Percentiles rank a stretch among this genome's conserved stretches.
Conservation (phyloP, 2,329 filamentous ascomycete species). For the Clarireedia paspali region DNA sequence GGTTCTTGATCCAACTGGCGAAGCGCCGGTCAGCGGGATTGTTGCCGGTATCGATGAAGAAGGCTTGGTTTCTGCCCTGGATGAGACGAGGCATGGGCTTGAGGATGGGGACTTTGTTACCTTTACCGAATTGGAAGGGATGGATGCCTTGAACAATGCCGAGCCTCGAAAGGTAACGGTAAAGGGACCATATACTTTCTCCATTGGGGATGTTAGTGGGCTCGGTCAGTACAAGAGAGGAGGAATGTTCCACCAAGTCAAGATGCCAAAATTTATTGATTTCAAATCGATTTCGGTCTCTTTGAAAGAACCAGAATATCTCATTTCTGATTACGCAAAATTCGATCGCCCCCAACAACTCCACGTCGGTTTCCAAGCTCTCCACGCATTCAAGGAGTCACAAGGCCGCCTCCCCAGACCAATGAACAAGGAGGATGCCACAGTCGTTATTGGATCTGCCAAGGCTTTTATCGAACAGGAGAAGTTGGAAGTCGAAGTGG, state of each 20-base stretch:
- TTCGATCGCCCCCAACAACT: conserved; percentile 91
- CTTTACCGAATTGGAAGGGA: conserved; percentile 86
- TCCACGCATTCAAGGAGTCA: conserved; percentile 74
- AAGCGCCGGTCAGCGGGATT: conserved; percentile 81
- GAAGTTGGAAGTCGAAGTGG: conserved; percentile 72
- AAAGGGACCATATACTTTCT: conserved; percentile 95
- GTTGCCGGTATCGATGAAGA: conserved; percentile 84
- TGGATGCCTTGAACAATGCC: conserved; percentile 77
- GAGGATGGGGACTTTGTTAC: conserved; percentile 96
- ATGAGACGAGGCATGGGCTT: conserved; percentile 89
- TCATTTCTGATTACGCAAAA: conserved; percentile 95
- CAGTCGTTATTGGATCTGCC: conserved; percentile 67
- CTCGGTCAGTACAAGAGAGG: conserved; percentile 83
- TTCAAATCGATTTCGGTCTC: conserved; percentile 77
- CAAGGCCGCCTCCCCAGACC: conserved; percentile 73
- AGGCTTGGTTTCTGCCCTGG: conserved; percentile 83
- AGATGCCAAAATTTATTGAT: conserved; percentile 91
- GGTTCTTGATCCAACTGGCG: conserved; percentile 81
- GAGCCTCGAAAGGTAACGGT: conserved; percentile 87
- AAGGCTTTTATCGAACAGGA: conserved; percentile 67
- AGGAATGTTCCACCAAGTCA: conserved; percentile 90
- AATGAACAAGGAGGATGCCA: conserved; percentile 77
- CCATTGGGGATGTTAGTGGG: conserved; percentile 84
- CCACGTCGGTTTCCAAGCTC: conserved; percentile 84
- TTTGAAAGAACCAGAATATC: conserved; percentile 77